phyloP scores from a whole-genome alignment of 345 rosid species.

The Aethionema arabicum region DNA sequence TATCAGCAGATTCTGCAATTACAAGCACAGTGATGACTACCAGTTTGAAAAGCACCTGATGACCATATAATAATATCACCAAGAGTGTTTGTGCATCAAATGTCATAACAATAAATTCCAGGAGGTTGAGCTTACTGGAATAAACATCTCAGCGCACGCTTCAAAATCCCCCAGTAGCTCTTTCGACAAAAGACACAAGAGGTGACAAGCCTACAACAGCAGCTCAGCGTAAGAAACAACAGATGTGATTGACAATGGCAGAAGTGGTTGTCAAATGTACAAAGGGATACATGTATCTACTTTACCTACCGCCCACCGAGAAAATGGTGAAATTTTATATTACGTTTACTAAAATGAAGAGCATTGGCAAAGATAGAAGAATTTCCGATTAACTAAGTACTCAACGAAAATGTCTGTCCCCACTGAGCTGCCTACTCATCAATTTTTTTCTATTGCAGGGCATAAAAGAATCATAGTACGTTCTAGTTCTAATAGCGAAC shows the following conservation, averaged over 20 bases:
- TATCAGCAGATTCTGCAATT: slow-evolving; percentile 98
- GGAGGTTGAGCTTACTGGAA: slow-evolving; percentile 67
- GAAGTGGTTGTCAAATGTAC: slow-evolving; percentile 18
- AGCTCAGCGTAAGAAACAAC: slow-evolving; percentile 27
- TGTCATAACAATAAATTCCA: slow-evolving; percentile 17
- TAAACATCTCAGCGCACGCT: slow-evolving; percentile 86
- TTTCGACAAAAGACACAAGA: slow-evolving; percentile 89
- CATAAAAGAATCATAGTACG: slow-evolving; percentile 12
- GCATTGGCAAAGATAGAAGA: slow-evolving; percentile 9
- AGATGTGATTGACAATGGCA: slow-evolving; percentile 16
- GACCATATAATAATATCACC: slow-evolving; percentile 44
- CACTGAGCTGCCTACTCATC: slow-evolving; percentile 1
- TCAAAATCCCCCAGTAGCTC: slow-evolving; percentile 98
- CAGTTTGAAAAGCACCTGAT: slow-evolving; percentile 99
- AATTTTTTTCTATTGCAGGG: slow-evolving; percentile 22
- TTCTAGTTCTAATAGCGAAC: slow-evolving; percentile 1
- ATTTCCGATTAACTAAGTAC: slow-evolving; percentile 10
- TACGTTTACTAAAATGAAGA: slow-evolving; percentile 3
- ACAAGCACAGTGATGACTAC: slow-evolving; percentile 99
- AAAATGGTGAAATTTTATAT: slow-evolving; percentile 14
- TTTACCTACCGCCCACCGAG: slow-evolving; percentile 8
- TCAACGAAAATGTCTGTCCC: slow-evolving; percentile 12
- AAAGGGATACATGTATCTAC: slow-evolving; percentile 11
- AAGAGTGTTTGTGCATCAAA: slow-evolving; percentile 24
- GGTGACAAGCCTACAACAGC: slow-evolving; percentile 73